Conservation (phyloP, 2,329 filamentous ascomycete genomes). For the Fusarium sp. region DNA sequence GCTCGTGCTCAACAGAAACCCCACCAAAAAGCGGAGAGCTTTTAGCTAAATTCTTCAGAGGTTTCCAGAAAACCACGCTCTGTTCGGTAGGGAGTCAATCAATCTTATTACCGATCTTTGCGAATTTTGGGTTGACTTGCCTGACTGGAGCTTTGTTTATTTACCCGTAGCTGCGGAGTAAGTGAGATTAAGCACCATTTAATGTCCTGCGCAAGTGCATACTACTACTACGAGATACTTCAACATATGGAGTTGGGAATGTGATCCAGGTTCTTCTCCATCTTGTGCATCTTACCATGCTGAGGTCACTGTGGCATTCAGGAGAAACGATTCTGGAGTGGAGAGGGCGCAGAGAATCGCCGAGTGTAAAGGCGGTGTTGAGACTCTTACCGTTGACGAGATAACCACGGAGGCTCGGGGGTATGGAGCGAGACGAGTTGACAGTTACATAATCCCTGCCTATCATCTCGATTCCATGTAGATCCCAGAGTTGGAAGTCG, state of each 20-base stretch:
- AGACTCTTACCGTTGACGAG: constrained; percentile 22
- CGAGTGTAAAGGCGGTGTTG: constrained; percentile 16
- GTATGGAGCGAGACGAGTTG: constrained; percentile 34
- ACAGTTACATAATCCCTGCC: constrained; percentile 40
- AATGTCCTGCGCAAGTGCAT: background rate
- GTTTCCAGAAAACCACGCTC: constrained; percentile 36
- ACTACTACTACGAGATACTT: background rate
- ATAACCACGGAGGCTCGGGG: constrained; percentile 39
- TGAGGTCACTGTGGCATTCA: constrained; percentile 14
- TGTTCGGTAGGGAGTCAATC: background rate
- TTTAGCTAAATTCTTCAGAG: constrained; percentile 20
- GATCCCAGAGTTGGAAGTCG: constrained; percentile 35
- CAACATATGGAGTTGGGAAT: constrained; percentile 11
- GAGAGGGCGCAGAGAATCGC: constrained; percentile 29
- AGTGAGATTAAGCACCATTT: constrained; percentile 12
- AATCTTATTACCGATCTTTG: constrained; percentile 18
- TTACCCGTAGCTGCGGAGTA: constrained; percentile 1
- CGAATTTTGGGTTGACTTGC: background rate
- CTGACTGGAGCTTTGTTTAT: background rate
- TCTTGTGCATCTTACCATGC: constrained; percentile 8
- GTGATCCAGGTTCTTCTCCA: constrained; percentile 6
- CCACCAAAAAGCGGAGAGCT: constrained; percentile 34
- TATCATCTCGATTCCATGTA: constrained; percentile 43
- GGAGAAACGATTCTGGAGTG: constrained; percentile 15
- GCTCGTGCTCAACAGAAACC: constrained; percentile 28